These are phyloP conservation scores for Coleophoma eucalyptorum DNA, from an alignment of 2,329 filamentous ascomycete species.

Conservation along the genomic window DNA sequence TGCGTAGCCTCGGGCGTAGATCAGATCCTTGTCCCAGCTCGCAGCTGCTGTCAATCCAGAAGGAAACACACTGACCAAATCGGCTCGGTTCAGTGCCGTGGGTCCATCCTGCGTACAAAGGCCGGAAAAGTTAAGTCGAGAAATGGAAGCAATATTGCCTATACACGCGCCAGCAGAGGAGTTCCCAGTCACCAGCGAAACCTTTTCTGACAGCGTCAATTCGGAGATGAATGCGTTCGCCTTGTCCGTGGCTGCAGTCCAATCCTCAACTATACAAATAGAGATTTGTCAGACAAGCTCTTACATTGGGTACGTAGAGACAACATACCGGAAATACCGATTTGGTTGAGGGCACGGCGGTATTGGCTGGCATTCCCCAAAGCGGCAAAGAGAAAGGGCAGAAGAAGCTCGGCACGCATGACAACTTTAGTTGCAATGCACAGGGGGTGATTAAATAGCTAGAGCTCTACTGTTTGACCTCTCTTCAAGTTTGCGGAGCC, in stretches of 20 bases:
- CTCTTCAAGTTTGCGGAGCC: too few species aligned
- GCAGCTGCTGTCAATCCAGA: slow-evolving; percentile 68
- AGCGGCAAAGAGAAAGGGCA: too few species aligned
- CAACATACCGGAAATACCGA: too few species aligned
- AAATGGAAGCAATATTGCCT: neutral
- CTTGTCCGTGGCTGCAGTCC: slow-evolving; percentile 59
- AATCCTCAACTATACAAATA: too few species aligned
- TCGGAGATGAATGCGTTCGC: slow-evolving; percentile 63
- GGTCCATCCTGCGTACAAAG: neutral
- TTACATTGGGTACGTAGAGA: too few species aligned
- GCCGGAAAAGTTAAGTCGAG: neutral
- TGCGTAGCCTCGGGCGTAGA: slow-evolving; percentile 60
- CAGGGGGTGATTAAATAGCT: too few species aligned
- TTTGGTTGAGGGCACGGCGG: too few species aligned
- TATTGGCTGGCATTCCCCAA: too few species aligned
- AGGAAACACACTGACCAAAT: slow-evolving; percentile 51
- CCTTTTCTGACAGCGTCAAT: slow-evolving; percentile 10
- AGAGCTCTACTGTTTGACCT: too few species aligned
- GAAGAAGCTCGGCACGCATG: too few species aligned
- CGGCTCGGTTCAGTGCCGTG: neutral
- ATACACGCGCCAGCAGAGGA: slow-evolving; percentile 4
- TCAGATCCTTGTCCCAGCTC: slow-evolving; percentile 64
- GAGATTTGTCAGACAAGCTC: too few species aligned
- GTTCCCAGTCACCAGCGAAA: slow-evolving; percentile 9
- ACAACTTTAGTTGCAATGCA: too few species aligned